Percentiles rank a stretch among this genome's conserved stretches.
Evolutionary conservation across 2,329 filamentous ascomycete species (phyloP).

Genomic region (Arthroderma sp.): DNA sequence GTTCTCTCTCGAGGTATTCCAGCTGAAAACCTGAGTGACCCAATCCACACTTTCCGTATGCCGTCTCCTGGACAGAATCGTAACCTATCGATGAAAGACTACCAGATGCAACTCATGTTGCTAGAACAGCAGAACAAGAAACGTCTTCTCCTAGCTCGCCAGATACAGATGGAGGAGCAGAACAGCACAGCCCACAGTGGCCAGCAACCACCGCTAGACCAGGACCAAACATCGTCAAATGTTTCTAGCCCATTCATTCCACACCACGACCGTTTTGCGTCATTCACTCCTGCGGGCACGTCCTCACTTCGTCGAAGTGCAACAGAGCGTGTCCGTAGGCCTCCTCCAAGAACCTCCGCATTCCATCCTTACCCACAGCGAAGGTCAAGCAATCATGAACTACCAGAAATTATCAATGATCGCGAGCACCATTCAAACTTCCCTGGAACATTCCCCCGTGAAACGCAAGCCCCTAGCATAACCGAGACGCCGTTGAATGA

Average conservation of each 20-base stretch:
- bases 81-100: too few relatives aligned
- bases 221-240: background rate
- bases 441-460: constrained; percentile 21
- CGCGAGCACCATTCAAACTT: constrained; percentile 7
- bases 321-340: constrained; percentile 4
- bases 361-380: background rate
- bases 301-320: background rate
- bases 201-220: too few relatives aligned
- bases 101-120: too few relatives aligned
- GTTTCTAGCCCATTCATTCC: background rate
- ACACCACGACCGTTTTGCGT: background rate
- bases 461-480: constrained; percentile 6
- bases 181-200: too few relatives aligned
- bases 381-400: background rate
- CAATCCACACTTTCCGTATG: too few relatives aligned
- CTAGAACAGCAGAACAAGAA: too few relatives aligned
- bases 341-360: background rate
- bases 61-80: too few relatives aligned
- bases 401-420: background rate
- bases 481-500: background rate
- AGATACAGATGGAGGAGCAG: too few relatives aligned
- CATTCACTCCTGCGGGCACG: background rate
- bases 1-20: background rate
- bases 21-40: background rate
- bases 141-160: too few relatives aligned